A percentile compares a stretch with the other conserved stretches of the same genome.
Evolutionary conservation across 148 eudicot species (phyloP).

Genomic region (Cornus suecica): DNA sequence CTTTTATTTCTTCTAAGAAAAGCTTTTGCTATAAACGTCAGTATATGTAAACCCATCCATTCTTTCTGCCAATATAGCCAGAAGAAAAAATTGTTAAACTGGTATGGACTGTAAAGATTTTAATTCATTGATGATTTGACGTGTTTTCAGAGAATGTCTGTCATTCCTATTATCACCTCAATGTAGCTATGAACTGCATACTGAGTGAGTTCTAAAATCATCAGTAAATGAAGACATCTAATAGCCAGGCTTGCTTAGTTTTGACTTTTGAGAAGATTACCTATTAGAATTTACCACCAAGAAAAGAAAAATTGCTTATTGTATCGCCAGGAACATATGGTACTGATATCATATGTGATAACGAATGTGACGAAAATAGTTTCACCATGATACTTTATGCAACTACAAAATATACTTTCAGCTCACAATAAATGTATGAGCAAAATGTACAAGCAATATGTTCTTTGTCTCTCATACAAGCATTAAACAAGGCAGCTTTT

Average conservation of each 20-base stretch:
- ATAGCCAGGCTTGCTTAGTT: not conserved
- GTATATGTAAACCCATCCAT: not conserved
- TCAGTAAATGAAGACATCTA: not conserved
- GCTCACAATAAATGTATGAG: not conserved
- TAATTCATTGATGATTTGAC: not conserved
- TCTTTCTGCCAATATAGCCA: not conserved
- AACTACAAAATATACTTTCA: not conserved
- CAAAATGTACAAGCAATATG: not conserved
- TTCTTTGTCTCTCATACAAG: not conserved
- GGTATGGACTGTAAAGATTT: too few relatives aligned
- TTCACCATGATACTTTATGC: not conserved
- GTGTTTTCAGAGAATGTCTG: not conserved
- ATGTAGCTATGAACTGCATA: constrained; percentile 1
- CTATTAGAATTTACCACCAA: not conserved
- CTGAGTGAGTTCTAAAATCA: not conserved
- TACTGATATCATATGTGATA: not conserved
- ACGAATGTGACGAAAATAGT: not conserved
- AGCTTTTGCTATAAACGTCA: too few relatives aligned
- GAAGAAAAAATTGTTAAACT: too few relatives aligned
- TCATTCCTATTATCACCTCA: not conserved
- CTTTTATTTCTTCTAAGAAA: not conserved
- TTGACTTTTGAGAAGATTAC: not conserved
- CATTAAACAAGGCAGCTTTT: not conserved
- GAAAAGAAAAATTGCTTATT: not conserved
- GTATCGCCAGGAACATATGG: not conserved